A percentile compares a stretch with the other conserved stretches of the same genome.
These are phyloP conservation scores for Trichoderma lentiforme DNA, from an alignment of 2,329 filamentous ascomycete species.

Conservation along the genomic window DNA sequence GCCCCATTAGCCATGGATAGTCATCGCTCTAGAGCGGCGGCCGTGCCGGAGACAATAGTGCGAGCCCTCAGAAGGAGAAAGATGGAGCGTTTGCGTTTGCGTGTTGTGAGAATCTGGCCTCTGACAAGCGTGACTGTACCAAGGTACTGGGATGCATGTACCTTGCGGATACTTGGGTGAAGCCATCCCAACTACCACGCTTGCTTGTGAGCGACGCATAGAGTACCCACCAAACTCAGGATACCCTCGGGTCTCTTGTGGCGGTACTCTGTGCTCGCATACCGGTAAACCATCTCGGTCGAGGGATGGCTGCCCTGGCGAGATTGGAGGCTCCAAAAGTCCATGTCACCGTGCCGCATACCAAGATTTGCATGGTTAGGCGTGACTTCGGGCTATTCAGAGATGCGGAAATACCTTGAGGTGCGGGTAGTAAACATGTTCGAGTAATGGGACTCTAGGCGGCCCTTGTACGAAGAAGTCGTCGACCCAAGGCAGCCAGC, in stretches of 20 bases:
- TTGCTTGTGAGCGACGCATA: not conserved
- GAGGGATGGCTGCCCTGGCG: not conserved
- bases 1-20: conserved; percentile 15
- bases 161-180: not conserved
- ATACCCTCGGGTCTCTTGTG: conserved; percentile 7
- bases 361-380: not conserved
- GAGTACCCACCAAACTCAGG: not conserved
- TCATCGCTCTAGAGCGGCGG: conserved; percentile 22
- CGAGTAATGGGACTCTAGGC: not conserved
- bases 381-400: not conserved
- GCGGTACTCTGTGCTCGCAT: conserved; percentile 8
- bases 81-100: not conserved
- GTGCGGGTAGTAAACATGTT: not conserved
- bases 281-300: not conserved
- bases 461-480: not conserved
- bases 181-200: not conserved
- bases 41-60: conserved; percentile 26
- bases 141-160: not conserved
- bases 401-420: not conserved
- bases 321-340: not conserved
- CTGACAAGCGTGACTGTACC: not conserved
- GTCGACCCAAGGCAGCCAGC: not conserved
- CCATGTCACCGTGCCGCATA: not conserved
- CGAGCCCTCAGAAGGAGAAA: not conserved
- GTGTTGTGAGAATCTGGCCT: not conserved